phyloP scores from a whole-genome alignment of 2,329 filamentous ascomycete species.

The Domatiomyces catenatus region DNA sequence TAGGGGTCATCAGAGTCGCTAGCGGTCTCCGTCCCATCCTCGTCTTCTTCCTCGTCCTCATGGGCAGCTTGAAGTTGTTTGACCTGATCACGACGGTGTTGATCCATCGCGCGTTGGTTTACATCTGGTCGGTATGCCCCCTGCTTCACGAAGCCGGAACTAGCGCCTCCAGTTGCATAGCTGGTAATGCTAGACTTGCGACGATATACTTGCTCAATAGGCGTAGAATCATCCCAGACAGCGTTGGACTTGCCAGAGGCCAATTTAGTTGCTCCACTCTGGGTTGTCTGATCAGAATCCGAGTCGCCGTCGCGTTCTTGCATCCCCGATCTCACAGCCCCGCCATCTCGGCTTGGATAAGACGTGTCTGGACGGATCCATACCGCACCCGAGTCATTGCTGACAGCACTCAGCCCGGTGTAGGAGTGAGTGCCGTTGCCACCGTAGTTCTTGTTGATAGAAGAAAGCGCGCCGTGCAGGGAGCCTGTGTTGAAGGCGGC shows the following conservation, averaged over 20 bases:
- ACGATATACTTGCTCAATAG: neutral
- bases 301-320: neutral
- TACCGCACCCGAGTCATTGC: neutral
- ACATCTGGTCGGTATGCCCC: neutral
- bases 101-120: neutral
- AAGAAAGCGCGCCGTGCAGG: neutral
- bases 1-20: neutral
- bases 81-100: constrained; percentile 4
- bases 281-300: neutral
- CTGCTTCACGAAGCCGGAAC: neutral
- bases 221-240: neutral
- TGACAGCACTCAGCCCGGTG: neutral
- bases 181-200: neutral
- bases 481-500: neutral
- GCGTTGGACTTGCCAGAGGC: neutral
- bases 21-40: neutral
- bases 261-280: neutral
- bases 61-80: constrained; percentile 1
- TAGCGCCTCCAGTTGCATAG: neutral
- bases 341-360: neutral
- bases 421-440: neutral
- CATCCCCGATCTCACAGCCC: neutral
- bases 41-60: neutral
- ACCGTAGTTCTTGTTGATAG: neutral
- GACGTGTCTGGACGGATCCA: neutral